Conservation (phyloP, 129 eudicot genomes). For the Saussurea involucrata region DNA sequence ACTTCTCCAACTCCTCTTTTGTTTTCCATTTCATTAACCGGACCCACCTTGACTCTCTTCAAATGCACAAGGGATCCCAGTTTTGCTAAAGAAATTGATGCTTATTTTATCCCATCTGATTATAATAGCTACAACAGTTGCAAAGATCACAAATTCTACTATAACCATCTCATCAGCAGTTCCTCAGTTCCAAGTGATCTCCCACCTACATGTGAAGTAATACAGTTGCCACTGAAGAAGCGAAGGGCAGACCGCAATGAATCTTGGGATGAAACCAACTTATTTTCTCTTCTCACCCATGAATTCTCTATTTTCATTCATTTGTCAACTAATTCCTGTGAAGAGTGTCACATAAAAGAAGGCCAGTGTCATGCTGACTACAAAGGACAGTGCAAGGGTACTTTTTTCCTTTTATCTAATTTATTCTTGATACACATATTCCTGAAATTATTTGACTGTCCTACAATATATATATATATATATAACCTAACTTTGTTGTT, state of each 20-base stretch:
- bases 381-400: background rate
- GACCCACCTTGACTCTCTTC: constrained; percentile 27
- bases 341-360: background rate
- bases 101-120: background rate
- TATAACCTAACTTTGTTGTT: constrained; percentile 1
- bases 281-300: constrained; percentile 3
- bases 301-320: constrained; percentile 2
- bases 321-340: constrained; percentile 15
- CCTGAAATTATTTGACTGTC: background rate
- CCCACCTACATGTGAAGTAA: constrained; percentile 10
- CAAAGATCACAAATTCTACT: constrained; percentile 7
- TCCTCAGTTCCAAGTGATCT: background rate
- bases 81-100: background rate
- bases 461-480: background rate
- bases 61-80: constrained; percentile 13
- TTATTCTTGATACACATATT: background rate
- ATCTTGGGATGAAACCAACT: background rate
- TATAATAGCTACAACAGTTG: background rate
- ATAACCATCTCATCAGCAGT: background rate
- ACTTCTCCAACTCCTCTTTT: constrained; percentile 14
- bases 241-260: no score
- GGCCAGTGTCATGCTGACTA: constrained; percentile 10
- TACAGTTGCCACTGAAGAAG: background rate
- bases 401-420: background rate
- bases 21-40: background rate